Percentiles rank a stretch among this genome's conserved stretches.
Evolutionary conservation across 257 asterid species (phyloP).

Genomic region (Euphrasia confusa): DNA sequence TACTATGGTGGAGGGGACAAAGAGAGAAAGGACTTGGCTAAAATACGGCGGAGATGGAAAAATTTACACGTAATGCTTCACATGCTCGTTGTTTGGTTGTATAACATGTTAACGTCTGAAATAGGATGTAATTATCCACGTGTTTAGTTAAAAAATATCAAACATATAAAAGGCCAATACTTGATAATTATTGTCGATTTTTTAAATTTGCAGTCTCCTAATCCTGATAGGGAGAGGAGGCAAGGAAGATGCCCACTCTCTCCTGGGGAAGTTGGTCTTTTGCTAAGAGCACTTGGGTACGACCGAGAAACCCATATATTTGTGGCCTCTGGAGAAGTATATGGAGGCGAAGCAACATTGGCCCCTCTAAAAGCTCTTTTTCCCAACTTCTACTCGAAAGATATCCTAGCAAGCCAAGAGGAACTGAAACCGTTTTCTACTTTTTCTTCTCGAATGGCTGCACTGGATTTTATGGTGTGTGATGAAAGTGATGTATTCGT

Average conservation of each 20-base stretch:
- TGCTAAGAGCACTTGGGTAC: constrained; percentile 92
- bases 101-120: constrained; percentile 12
- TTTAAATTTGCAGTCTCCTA: constrained; percentile 53
- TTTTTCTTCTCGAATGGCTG: constrained; percentile 95
- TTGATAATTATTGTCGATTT: constrained; percentile 19
- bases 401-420: constrained; percentile 57
- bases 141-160: no score
- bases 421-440: constrained; percentile 74
- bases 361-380: constrained; percentile 90
- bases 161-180: neutral
- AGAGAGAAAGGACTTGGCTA: constrained; percentile 81
- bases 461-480: constrained; percentile 84
- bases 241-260: constrained; percentile 98
- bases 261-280: constrained; percentile 95
- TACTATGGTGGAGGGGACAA: constrained; percentile 97
- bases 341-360: constrained; percentile 86
- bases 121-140: neutral
- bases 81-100: constrained; percentile 8
- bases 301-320: constrained; percentile 73
- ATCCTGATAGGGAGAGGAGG: constrained; percentile 89
- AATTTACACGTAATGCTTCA: constrained; percentile 77
- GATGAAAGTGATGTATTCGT: constrained; percentile 96
- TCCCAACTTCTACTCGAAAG: constrained; percentile 89
- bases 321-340: constrained; percentile 98
- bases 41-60: constrained; percentile 91